A percentile compares a stretch with the other conserved stretches of the same genome.
phyloP scores from a whole-genome alignment of 345 rosid species.

The Lepidium didymum region DNA sequence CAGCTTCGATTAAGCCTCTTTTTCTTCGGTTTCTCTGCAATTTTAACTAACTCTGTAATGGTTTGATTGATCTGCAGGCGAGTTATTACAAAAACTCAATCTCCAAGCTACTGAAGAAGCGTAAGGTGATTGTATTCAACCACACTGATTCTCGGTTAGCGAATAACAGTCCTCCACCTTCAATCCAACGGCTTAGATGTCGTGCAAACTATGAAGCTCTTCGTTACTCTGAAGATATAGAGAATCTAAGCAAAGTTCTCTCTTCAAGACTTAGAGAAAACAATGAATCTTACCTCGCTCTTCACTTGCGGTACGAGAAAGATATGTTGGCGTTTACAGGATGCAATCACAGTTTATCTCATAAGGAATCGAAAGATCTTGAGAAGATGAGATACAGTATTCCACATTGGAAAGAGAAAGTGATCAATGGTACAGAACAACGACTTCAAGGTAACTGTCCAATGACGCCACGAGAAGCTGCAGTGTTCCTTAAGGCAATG shows the following conservation, averaged over 20 bases:
- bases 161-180: conserved; percentile 44
- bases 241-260: conserved; percentile 43
- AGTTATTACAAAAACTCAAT: conserved; percentile 44
- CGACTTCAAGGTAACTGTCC: conserved; percentile 56
- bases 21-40: background rate
- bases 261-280: conserved; percentile 39
- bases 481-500: conserved; percentile 62
- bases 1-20: background rate
- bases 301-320: conserved; percentile 78
- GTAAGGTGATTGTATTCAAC: conserved; percentile 51
- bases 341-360: conserved; percentile 54
- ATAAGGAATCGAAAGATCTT: conserved; percentile 39
- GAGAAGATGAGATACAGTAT: conserved; percentile 36
- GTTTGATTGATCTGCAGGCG: conserved; percentile 30
- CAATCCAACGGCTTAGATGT: conserved; percentile 64
- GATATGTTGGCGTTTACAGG: conserved; percentile 84
- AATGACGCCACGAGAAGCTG: conserved; percentile 64
- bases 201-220: conserved; percentile 66
- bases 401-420: conserved; percentile 58
- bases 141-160: conserved; percentile 60
- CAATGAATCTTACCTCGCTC: conserved; percentile 46
- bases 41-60: background rate
- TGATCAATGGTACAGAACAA: conserved; percentile 37
- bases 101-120: conserved; percentile 33
- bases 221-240: conserved; percentile 35